Evolutionary conservation across 352 stramenopile genomes (phyloP), one percentile per base, ranked within the genome.

Genomic region (Globisporangium sylvaticum): DNA sequence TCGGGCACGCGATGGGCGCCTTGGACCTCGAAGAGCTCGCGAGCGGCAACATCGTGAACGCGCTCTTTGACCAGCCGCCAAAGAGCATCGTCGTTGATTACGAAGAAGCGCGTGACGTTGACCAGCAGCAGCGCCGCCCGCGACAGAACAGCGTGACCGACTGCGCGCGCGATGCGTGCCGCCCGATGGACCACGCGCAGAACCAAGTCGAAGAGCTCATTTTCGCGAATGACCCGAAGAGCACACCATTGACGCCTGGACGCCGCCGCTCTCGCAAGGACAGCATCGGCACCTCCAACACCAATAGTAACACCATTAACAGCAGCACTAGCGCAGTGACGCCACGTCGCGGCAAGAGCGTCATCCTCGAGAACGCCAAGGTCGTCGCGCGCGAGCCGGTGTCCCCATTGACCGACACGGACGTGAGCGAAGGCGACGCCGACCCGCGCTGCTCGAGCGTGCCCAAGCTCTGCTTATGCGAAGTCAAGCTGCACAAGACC

Each of bases 401-500:
- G 32, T 71, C 57, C 15, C 39, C 68, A 22, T 66, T 42, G 22
- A 76, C 56, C 0, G 39, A 59, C 31, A 75, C 65, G 1, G 64
- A 64, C 25, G 63, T 55, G 31, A 75, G 75, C 25, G 58, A 71
- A 24, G 65, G 46, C 31, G 76, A 75, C 34, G 61, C 69, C 18
- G 32, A 62, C n/a, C 44, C 59, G 44, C 83, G 86, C 34, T 94
- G 86, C 65, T 89, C 77, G 14, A 76, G 69, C 39, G 66, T 80
- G 10, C 82, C 75, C 56, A 92, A 91, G 67, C 80, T 94, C 7
- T 94, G 86, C 71, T 72, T 90, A 34, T 94, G 86, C 60, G 84
- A 95, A 63, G 76, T 95, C 32, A 66, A 78, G 60, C 68, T 81
- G 46, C 97, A 99, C 85, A 94, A 88, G 59, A 90, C 80, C 18